Percentiles rank a stretch among this genome's conserved stretches.
Conservation (phyloP, 371 early-diverging fungal species). For the Zancudomyces culisetae region DNA sequence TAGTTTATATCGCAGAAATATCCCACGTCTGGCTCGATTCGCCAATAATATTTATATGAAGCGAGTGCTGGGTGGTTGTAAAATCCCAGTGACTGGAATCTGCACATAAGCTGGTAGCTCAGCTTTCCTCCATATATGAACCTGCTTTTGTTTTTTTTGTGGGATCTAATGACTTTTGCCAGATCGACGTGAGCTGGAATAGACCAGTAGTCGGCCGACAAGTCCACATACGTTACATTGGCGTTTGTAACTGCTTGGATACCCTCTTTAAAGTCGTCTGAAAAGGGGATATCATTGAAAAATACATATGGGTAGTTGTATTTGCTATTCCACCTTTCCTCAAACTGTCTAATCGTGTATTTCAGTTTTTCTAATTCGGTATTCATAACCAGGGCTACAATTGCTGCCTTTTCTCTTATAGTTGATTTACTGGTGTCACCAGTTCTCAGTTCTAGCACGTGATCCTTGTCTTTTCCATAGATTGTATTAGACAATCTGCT, state of each 20-base stretch:
- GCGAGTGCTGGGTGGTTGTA: constrained; percentile 58
- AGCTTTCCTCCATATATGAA: constrained; percentile 68
- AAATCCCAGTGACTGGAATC: constrained; percentile 68
- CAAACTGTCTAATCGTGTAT: constrained; percentile 51
- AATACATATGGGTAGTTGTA: constrained; percentile 87
- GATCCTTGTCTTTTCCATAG: background rate
- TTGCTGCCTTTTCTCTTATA: constrained; percentile 34
- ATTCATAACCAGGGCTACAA: constrained; percentile 55
- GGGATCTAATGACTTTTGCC: constrained; percentile 9
- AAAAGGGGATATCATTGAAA: constrained; percentile 67
- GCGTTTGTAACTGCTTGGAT: constrained; percentile 38
- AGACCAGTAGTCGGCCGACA: constrained; percentile 66
- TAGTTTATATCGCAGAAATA: constrained; percentile 71
- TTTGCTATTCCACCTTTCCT: constrained; percentile 64
- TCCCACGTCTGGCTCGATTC: constrained; percentile 80
- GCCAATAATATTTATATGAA: constrained; percentile 83
- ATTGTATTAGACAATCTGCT: background rate
- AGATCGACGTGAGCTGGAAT: constrained; percentile 15
- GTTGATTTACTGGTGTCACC: background rate
- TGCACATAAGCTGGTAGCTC: constrained; percentile 90
- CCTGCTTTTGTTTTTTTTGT: constrained; percentile 19
- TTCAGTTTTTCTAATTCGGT: constrained; percentile 47
- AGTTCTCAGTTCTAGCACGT: background rate
- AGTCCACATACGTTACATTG: constrained; percentile 27
- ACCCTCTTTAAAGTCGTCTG: constrained; percentile 48